Evolutionary conservation across 768 basidiomycete species (phyloP).

Genomic region (Suillus hirtellus): DNA sequence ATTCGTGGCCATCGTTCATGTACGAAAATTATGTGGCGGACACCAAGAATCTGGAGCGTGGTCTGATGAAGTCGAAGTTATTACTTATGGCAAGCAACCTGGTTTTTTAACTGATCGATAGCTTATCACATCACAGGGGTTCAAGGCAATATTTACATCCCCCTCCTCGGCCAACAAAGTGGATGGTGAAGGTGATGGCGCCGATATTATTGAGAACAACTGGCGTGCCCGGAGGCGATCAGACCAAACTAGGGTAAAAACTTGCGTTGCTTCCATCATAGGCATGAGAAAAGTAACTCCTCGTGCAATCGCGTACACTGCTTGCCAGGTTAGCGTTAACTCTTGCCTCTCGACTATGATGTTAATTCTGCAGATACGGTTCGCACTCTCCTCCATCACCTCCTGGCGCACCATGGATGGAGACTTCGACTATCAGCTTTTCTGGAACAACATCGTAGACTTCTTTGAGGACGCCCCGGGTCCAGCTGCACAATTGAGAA

Average conservation of each 20-base stretch:
- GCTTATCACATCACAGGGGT: slow-evolving; percentile 9
- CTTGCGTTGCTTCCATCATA: no score
- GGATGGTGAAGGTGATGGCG: neutral
- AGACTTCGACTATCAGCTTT: slow-evolving; percentile 14
- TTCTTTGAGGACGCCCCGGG: slow-evolving; percentile 16
- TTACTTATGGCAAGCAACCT: neutral
- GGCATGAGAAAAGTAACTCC: no score
- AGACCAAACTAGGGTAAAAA: no score
- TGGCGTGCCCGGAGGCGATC: no score
- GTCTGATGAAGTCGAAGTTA: neutral
- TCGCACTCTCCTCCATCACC: slow-evolving; percentile 14
- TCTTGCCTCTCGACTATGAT: no score
- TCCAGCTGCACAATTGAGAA: neutral
- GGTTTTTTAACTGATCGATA: neutral
- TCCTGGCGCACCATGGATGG: slow-evolving; percentile 13
- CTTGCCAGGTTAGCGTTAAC: no score
- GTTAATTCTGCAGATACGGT: neutral
- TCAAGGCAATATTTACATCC: slow-evolving; percentile 19
- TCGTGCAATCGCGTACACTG: no score
- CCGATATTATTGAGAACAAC: no score
- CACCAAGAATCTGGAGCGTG: neutral
- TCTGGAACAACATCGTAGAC: slow-evolving; percentile 19
- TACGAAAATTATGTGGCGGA: neutral
- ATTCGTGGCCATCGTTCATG: no score
- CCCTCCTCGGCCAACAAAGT: slow-evolving; percentile 16